phyloP scores from a whole-genome alignment of 2,329 filamentous ascomycete species.

The Trichoderma citrinoviride region DNA sequence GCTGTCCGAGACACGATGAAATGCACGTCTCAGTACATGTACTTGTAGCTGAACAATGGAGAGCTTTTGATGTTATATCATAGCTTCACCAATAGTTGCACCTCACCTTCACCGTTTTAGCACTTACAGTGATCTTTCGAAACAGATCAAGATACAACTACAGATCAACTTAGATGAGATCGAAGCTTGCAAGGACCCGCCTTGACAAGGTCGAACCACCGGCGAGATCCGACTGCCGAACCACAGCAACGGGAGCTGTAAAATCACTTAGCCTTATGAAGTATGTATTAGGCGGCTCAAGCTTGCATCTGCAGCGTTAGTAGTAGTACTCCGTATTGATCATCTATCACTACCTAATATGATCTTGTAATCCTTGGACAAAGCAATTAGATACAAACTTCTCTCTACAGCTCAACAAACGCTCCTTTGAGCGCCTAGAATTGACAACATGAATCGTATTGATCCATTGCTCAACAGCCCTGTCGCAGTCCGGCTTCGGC shows the following conservation, averaged over 20 bases:
- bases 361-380: too few relatives aligned
- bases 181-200: background rate
- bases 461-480: background rate
- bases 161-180: too few relatives aligned
- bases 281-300: background rate
- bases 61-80: background rate
- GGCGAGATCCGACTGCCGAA: constrained; percentile 16
- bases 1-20: background rate
- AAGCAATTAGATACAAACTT: too few relatives aligned
- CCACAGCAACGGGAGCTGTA: background rate
- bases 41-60: background rate
- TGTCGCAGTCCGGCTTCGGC: constrained; percentile 13
- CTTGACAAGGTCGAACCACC: background rate
- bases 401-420: background rate
- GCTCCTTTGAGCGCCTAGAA: too few relatives aligned
- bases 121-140: too few relatives aligned
- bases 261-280: background rate
- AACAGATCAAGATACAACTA: too few relatives aligned
- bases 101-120: background rate
- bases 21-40: too few relatives aligned
- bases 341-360: too few relatives aligned
- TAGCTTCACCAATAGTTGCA: too few relatives aligned
- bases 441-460: too few relatives aligned
- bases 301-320: too few relatives aligned
- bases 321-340: too few relatives aligned